Evolutionary conservation across 805 yeast species (phyloP).

Genomic region (Lipomyces lipofer): DNA sequence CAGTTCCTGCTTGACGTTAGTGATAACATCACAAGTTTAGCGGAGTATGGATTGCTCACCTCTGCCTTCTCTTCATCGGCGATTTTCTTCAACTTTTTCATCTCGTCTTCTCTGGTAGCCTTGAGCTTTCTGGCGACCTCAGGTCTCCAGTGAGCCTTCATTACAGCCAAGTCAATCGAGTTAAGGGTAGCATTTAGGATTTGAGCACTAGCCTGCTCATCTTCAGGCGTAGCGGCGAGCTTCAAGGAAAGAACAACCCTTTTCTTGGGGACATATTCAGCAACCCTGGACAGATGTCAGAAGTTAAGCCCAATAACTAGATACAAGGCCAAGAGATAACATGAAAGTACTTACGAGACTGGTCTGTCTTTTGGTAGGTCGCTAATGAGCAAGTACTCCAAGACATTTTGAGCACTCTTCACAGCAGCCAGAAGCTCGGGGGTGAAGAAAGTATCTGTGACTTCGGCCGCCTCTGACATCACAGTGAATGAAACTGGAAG

Average conservation of each 20-base stretch:
- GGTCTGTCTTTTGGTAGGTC: slow-evolving; percentile 84
- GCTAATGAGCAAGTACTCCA: slow-evolving; percentile 74
- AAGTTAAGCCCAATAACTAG: not conserved
- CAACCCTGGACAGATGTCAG: slow-evolving; percentile 34
- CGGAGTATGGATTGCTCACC: no score
- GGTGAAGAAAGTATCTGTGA: slow-evolving; percentile 62
- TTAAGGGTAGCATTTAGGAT: slow-evolving; percentile 58
- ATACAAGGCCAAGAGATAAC: not conserved
- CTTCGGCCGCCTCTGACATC: slow-evolving; percentile 86
- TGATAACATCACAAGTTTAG: no score
- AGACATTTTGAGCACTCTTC: slow-evolving; percentile 46
- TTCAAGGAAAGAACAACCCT: slow-evolving; percentile 56
- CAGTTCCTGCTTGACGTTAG: no score
- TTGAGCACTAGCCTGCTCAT: slow-evolving; percentile 51
- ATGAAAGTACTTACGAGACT: slow-evolving; percentile 36
- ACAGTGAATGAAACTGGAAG: slow-evolving; percentile 76
- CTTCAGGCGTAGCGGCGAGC: slow-evolving; percentile 52
- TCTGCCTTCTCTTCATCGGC: slow-evolving; percentile 64
- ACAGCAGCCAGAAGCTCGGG: slow-evolving; percentile 49
- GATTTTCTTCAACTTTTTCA: slow-evolving; percentile 66
- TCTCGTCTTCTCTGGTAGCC: slow-evolving; percentile 74
- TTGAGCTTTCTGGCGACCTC: slow-evolving; percentile 76
- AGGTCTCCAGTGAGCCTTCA: slow-evolving; percentile 59
- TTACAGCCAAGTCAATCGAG: slow-evolving; percentile 59
- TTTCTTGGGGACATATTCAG: slow-evolving; percentile 53